Base-by-base conservation (phyloP, 805 yeast genomes). In the Saturnispora mendoncae region DNA sequence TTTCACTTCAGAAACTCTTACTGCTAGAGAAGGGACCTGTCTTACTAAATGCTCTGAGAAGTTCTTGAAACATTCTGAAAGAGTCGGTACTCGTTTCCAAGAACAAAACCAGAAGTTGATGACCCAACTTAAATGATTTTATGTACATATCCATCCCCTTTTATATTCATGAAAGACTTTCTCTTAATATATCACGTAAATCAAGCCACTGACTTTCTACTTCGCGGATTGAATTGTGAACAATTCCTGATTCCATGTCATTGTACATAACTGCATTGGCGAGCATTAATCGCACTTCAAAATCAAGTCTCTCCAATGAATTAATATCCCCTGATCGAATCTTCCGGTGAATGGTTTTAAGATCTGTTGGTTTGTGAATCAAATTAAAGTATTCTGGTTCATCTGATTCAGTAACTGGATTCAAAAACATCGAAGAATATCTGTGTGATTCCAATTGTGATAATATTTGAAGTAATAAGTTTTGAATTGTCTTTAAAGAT, bases 11-110 rank as follows among this genome's bases (percentile, higher is more conserved):
- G 79, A 81, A 60, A 77, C 78, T 58, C 74, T 92, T 60, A 80
- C 95, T 48, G 64, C 78, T 56, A 85, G 83, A 70, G 99, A 92
- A 66, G 78, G 78, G 51, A 57, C 78, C 20, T 92, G 99, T 68
- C 76, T 92, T 48, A 70, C 77, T 71, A 84, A 83, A 65, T 92
- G 99, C 65, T 82, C 96, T 38, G 97, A 90, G 66, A 92, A 92
- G 72, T 92, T 92, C 77, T 75, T 92, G 70, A 92, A 92, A 64
- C 97, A 90, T 72, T 79, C 90, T 65, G 98, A 92, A 70, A 81
- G 99, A 64, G 95, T 92, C 44, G 99, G 98, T 34, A 90, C 84
- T 67, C 80, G 97, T 68, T 92, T 92, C 90, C 97, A 90, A 68
- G 98, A 90, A 62, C 97, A 90, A 67, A 92, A 92, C 74, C 69